These are phyloP conservation scores for Phycomyces blakesleeanus DNA, from an alignment of 192 early-diverging fungal genomes.

Conservation along the genomic window DNA sequence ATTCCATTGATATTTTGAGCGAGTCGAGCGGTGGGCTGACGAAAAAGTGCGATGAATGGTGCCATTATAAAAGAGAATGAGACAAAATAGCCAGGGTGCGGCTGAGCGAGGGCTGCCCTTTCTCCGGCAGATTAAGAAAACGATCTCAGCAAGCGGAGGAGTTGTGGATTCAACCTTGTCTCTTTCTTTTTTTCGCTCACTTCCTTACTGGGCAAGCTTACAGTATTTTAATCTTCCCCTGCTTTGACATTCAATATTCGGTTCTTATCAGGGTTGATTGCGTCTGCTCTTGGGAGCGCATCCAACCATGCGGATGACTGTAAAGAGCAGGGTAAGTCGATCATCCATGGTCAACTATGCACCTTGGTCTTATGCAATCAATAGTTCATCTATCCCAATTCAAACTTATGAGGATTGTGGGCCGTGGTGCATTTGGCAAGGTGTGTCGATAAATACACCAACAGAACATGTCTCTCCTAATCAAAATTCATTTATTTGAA, in stretches of 20 bases:
- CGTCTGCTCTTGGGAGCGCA: conserved; percentile 16
- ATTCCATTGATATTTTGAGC: no score
- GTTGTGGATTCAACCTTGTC: no score
- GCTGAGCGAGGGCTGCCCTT: no score
- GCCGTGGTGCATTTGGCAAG: conserved; percentile 87
- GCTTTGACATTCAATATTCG: background rate
- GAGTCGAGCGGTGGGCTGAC: no score
- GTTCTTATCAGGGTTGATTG: conserved; percentile 12
- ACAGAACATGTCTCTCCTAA: background rate
- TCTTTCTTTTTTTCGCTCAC: no score
- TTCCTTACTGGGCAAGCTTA: background rate
- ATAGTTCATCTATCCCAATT: conserved; percentile 55
- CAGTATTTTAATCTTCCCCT: background rate
- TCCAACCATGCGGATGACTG: conserved; percentile 7
- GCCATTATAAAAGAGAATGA: no score
- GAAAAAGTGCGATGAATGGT: no score
- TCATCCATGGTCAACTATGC: background rate
- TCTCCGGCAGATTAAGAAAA: no score
- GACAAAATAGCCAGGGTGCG: no score
- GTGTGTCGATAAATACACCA: conserved; percentile 37
- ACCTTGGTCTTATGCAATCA: background rate
- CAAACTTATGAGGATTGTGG: conserved; percentile 73
- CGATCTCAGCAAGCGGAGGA: no score
- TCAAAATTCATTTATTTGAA: background rate
- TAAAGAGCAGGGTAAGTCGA: conserved; percentile 6